These are phyloP conservation scores for Penicillium sp. DNA, from an alignment of 2,329 filamentous ascomycete genomes.

Conservation along the genomic window DNA sequence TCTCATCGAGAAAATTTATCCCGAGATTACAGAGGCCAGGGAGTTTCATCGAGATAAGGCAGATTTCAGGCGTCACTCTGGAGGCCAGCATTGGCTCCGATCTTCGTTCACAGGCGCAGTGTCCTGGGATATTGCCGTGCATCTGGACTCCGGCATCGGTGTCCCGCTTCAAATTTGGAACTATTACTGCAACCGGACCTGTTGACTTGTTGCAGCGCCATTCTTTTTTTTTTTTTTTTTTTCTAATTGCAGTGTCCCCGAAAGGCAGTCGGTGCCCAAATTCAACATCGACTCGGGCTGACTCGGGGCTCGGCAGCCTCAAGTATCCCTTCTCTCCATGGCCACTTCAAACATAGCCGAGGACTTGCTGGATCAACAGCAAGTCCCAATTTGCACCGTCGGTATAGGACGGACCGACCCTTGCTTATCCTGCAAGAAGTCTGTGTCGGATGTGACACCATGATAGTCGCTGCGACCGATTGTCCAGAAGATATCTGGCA, in stretches of 20 bases:
- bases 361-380: too few relatives aligned
- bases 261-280: background rate
- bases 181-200: background rate
- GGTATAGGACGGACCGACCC: background rate
- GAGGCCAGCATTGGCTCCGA: background rate
- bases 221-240: too few relatives aligned
- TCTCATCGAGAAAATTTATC: background rate
- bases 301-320: background rate
- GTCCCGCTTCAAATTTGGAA: background rate
- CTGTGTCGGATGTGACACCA: background rate
- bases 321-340: background rate
- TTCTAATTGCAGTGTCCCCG: too few relatives aligned
- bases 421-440: background rate
- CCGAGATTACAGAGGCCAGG: background rate
- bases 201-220: background rate
- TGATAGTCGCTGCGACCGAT: slow-evolving; percentile 1
- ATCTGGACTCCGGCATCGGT: background rate
- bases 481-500: background rate
- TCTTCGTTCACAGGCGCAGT: background rate
- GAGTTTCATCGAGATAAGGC: background rate
- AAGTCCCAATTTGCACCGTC: background rate
- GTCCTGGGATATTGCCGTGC: background rate
- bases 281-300: background rate
- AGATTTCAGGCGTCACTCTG: background rate
- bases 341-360: background rate